Evolutionary conservation across 805 yeast species (phyloP).

Genomic region (Kazachstania bromeliacearum): DNA sequence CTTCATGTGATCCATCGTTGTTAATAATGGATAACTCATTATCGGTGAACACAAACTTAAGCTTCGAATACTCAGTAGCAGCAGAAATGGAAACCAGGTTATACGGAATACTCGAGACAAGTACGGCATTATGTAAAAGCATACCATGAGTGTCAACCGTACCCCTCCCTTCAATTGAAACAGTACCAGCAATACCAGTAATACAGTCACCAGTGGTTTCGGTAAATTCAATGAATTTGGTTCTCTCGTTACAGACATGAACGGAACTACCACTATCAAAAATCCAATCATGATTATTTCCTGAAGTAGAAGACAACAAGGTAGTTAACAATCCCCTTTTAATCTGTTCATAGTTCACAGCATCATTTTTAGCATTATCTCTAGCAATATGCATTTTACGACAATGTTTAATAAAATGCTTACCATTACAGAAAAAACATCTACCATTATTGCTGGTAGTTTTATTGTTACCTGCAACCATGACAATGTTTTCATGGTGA

Average conservation of each 20-base stretch:
- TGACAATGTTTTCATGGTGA: too few species aligned
- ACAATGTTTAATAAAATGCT: background rate
- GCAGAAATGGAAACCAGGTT: slow-evolving; percentile 4
- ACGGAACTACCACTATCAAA: slow-evolving; percentile 7
- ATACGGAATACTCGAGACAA: slow-evolving; percentile 3
- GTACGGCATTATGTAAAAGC: slow-evolving; percentile 1
- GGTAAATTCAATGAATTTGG: background rate
- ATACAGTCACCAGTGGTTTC: background rate
- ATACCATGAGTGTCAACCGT: slow-evolving; percentile 1
- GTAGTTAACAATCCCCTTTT: background rate
- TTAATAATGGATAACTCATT: background rate
- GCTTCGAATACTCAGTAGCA: background rate
- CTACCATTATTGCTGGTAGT: background rate
- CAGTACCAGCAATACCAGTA: slow-evolving; percentile 5
- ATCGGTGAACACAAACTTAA: background rate
- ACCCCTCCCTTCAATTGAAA: slow-evolving; percentile 4
- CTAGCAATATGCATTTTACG: too few species aligned
- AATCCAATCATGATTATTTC: background rate
- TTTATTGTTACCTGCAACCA: background rate
- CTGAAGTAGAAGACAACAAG: background rate
- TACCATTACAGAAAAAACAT: background rate
- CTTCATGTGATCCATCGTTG: background rate
- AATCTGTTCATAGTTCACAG: background rate
- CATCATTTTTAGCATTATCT: background rate
- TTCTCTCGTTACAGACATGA: slow-evolving; percentile 3